phyloP scores from a whole-genome alignment of 1,284 basidiomycete species.

The Leccinum insolens region DNA sequence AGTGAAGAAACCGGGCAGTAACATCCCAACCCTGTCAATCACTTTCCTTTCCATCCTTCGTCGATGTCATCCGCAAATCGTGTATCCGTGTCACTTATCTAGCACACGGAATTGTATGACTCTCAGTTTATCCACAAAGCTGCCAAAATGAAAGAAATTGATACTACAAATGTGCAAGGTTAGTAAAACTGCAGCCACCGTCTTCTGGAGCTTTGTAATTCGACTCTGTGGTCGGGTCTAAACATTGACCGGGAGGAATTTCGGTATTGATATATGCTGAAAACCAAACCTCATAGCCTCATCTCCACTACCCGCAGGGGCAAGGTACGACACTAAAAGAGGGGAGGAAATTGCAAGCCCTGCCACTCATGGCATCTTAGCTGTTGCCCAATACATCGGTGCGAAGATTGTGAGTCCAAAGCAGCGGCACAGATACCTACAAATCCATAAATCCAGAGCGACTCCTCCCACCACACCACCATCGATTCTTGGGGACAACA shows the following conservation, averaged over 20 bases:
- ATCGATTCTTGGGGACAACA: slow-evolving; percentile 1
- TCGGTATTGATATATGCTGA: too few species aligned
- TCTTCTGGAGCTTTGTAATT: too few species aligned
- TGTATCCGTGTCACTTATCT: not conserved
- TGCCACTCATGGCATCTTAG: not conserved
- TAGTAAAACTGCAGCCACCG: too few species aligned
- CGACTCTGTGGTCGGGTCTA: too few species aligned
- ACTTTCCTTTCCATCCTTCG: not conserved
- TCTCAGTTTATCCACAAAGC: not conserved
- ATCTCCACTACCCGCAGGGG: not conserved
- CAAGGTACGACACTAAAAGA: not conserved
- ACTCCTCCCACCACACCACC: not conserved
- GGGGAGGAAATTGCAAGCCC: not conserved
- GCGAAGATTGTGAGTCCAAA: not conserved
- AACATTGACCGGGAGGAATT: too few species aligned
- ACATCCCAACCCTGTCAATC: not conserved
- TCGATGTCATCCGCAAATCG: not conserved
- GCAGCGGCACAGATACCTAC: not conserved
- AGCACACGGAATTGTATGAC: not conserved
- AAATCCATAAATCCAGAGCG: not conserved
- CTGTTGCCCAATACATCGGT: not conserved
- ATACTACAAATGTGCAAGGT: too few species aligned
- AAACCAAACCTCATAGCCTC: not conserved
- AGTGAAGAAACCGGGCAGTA: not conserved
- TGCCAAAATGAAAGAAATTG: too few species aligned